A percentile compares a stretch with the other conserved stretches of the same genome.
Conservation (phyloP, 2,329 filamentous ascomycete species). For the Hypoxylon sp. region DNA sequence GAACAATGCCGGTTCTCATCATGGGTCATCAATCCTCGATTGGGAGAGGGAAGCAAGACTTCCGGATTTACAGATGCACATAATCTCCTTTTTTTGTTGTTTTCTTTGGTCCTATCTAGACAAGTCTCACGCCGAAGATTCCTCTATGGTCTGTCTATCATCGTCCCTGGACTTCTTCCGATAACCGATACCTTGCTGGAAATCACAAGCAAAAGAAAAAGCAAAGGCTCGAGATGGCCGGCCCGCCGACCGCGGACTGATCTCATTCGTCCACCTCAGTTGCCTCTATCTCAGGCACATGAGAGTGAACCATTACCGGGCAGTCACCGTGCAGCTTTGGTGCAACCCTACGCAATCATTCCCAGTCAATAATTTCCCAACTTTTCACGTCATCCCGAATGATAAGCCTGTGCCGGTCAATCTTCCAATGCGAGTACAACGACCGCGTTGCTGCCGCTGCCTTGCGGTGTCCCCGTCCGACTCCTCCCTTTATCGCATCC, state of each 20-base stretch:
- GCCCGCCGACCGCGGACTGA: slow-evolving; percentile 38
- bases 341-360: slow-evolving; percentile 53
- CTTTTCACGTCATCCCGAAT: slow-evolving; percentile 74
- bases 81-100: slow-evolving; percentile 26
- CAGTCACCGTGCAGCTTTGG: slow-evolving; percentile 45
- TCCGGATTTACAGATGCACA: slow-evolving; percentile 43
- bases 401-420: slow-evolving; percentile 78
- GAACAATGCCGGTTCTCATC: slow-evolving; percentile 37
- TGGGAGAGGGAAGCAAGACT: slow-evolving; percentile 48
- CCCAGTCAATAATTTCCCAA: slow-evolving; percentile 76
- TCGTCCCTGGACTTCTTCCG: slow-evolving; percentile 22
- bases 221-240: slow-evolving; percentile 17
- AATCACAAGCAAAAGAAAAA: slow-evolving; percentile 43
- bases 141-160: slow-evolving; percentile 39
- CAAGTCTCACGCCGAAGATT: slow-evolving; percentile 30
- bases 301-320: slow-evolving; percentile 36
- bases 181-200: slow-evolving; percentile 36
- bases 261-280: slow-evolving; percentile 47
- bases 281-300: slow-evolving; percentile 45
- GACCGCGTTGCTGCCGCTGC: slow-evolving; percentile 76
- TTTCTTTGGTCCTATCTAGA: slow-evolving; percentile 20
- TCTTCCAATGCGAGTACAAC: slow-evolving; percentile 76
- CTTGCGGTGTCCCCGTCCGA: slow-evolving; percentile 72
- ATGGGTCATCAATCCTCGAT: slow-evolving; percentile 47
- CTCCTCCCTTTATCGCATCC: slow-evolving; percentile 72